A percentile compares a stretch with the other conserved stretches of the same genome.
These are phyloP conservation scores for Ceratobasidium papillatum DNA, from an alignment of 1,284 basidiomycete species.

Conservation along the genomic window DNA sequence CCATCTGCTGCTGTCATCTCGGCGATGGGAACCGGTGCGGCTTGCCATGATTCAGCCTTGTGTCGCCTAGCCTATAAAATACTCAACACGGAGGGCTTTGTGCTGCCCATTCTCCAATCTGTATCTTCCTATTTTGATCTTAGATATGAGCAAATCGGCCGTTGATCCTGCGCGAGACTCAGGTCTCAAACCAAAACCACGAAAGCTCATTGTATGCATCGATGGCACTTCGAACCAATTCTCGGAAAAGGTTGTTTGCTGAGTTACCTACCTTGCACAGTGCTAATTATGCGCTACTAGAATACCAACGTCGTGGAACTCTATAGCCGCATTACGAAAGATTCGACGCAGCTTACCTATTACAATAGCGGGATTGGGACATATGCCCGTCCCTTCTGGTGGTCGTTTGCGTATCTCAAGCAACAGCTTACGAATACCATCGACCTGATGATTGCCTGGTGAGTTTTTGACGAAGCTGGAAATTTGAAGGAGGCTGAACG, in stretches of 20 bases:
- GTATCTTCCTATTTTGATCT: neutral
- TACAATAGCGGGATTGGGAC: slow-evolving; percentile 44
- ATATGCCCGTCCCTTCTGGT: slow-evolving; percentile 25
- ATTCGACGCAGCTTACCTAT: slow-evolving; percentile 36
- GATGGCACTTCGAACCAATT: slow-evolving; percentile 27
- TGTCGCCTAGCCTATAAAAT: neutral
- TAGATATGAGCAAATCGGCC: neutral
- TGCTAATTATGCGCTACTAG: neutral
- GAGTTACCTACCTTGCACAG: neutral
- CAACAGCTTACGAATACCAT: neutral
- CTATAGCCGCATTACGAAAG: slow-evolving; percentile 10
- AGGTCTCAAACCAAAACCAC: neutral
- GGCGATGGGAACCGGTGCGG: too few species aligned
- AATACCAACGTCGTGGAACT: slow-evolving; percentile 21
- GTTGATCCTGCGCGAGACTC: neutral
- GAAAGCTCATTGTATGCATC: slow-evolving; percentile 15
- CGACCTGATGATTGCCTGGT: slow-evolving; percentile 40
- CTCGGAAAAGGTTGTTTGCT: neutral
- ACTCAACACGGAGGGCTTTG: neutral
- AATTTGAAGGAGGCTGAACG: too few species aligned
- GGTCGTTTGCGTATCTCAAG: slow-evolving; percentile 3
- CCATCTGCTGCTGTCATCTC: too few species aligned
- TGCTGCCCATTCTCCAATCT: neutral
- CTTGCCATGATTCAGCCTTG: neutral
- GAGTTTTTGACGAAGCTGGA: neutral